A percentile compares a stretch with the other conserved stretches of the same genome.
Evolutionary conservation across 306 rosid species (phyloP).

Genomic region (Fragaria ananassa): DNA sequence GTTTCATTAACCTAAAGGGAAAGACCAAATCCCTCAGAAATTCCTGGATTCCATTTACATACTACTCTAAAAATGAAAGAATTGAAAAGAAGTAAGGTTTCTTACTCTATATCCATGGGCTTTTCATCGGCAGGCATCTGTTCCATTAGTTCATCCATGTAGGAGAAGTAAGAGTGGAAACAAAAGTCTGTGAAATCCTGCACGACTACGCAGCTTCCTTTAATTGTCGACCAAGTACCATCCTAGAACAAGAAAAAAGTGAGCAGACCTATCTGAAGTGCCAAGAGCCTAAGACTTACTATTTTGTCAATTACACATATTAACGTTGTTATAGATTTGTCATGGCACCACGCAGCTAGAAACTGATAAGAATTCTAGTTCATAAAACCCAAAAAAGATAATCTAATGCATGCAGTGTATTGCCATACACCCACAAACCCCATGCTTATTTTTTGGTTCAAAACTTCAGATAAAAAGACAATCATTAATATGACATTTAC

Average conservation of each 20-base stretch:
- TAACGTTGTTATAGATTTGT: not conserved
- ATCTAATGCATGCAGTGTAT: not conserved
- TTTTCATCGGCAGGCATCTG: conserved; percentile 49
- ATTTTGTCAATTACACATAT: not conserved
- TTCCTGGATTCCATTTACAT: not conserved
- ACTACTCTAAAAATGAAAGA: conserved; percentile 4
- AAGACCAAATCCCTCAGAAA: not conserved
- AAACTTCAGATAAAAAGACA: not conserved
- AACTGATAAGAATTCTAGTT: not conserved
- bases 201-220: conserved; percentile 58
- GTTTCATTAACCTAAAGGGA: conserved; percentile 40
- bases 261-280: not conserved
- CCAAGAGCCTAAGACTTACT: not conserved
- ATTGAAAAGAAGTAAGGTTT: not conserved
- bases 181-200: conserved; percentile 70
- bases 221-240: conserved; percentile 66
- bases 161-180: conserved; percentile 83
- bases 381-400: not conserved
- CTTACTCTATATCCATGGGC: conserved; percentile 59
- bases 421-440: not conserved
- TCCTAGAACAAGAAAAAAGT: conserved; percentile 39
- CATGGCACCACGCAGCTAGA: not conserved
- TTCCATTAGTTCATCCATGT: conserved; percentile 75
- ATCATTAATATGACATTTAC: no score
- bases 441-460: not conserved